Percentiles rank a stretch among this genome's conserved stretches.
Conservation (phyloP, 2,329 filamentous ascomycete genomes). For the Sporothrix humicola region DNA sequence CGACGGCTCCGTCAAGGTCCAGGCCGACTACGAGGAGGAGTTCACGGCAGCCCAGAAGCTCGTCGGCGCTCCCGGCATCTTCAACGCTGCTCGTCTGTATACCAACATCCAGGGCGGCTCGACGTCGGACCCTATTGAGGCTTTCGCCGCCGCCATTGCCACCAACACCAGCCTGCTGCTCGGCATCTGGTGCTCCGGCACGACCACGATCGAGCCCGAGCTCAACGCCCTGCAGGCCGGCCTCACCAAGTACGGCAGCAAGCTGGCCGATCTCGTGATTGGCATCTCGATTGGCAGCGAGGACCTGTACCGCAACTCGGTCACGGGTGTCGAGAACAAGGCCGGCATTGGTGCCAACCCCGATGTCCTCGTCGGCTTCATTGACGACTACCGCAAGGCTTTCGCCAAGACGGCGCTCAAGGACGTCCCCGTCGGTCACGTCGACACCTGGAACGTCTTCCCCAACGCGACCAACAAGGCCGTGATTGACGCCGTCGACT, state of each 20-base stretch:
- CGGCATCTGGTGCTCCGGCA: conserved; percentile 67
- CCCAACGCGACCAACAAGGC: conserved; percentile 62
- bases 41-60: conserved; percentile 70
- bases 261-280: conserved; percentile 63
- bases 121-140: conserved; percentile 77
- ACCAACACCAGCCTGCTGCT: conserved; percentile 67
- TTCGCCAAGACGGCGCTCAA: conserved; percentile 56
- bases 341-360: conserved; percentile 66
- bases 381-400: conserved; percentile 65
- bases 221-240: conserved; percentile 64
- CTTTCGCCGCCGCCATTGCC: conserved; percentile 72
- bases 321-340: conserved; percentile 67
- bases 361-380: conserved; percentile 66
- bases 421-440: conserved; percentile 63
- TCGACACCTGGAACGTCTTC: conserved; percentile 72
- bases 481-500: conserved; percentile 68
- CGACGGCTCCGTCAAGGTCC: conserved; percentile 59
- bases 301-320: conserved; percentile 68
- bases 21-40: conserved; percentile 66
- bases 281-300: conserved; percentile 71
- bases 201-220: conserved; percentile 62
- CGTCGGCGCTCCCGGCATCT: conserved; percentile 63
- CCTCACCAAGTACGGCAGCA: conserved; percentile 57
- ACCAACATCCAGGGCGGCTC: conserved; percentile 70
- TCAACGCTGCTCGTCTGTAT: conserved; percentile 71